phyloP scores from a whole-genome alignment of 148 eudicot species.

The Heliosperma pusillum region DNA sequence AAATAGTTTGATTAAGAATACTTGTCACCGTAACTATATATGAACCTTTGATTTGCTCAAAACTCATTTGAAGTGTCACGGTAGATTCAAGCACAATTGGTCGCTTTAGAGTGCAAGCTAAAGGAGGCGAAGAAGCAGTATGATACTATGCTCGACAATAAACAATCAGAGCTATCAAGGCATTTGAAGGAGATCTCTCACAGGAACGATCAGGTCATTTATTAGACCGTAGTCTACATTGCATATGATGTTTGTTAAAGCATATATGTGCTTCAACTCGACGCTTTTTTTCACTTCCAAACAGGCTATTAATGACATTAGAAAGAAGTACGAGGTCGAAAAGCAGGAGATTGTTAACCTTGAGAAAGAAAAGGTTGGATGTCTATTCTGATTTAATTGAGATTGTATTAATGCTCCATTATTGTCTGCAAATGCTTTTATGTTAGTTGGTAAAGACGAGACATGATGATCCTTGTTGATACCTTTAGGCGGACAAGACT shows the following conservation, averaged over 20 bases:
- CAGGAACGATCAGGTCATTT: constrained; percentile 81
- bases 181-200: constrained; percentile 93
- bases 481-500: constrained; percentile 62
- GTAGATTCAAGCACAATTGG: constrained; percentile 56
- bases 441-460: background rate
- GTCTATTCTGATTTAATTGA: background rate
- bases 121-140: constrained; percentile 76
- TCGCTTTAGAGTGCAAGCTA: constrained; percentile 62
- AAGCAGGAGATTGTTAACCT: constrained; percentile 66
- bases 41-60: constrained; percentile 11
- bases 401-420: background rate
- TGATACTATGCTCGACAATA: constrained; percentile 78
- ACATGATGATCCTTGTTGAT: constrained; percentile 24
- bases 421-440: background rate
- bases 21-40: background rate
- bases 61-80: constrained; percentile 19
- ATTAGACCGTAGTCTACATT: constrained; percentile 1
- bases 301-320: constrained; percentile 93
- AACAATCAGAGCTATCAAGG: constrained; percentile 80
- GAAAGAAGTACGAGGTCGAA: constrained; percentile 80
- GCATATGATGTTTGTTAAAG: background rate
- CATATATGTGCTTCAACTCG: constrained; percentile 11
- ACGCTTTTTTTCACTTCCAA: constrained; percentile 20
- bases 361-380: constrained; percentile 86
- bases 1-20: constrained; percentile 2